phyloP scores from a whole-genome alignment of 1,139 yeast genomes.

The Geotrichum carabidarum region DNA sequence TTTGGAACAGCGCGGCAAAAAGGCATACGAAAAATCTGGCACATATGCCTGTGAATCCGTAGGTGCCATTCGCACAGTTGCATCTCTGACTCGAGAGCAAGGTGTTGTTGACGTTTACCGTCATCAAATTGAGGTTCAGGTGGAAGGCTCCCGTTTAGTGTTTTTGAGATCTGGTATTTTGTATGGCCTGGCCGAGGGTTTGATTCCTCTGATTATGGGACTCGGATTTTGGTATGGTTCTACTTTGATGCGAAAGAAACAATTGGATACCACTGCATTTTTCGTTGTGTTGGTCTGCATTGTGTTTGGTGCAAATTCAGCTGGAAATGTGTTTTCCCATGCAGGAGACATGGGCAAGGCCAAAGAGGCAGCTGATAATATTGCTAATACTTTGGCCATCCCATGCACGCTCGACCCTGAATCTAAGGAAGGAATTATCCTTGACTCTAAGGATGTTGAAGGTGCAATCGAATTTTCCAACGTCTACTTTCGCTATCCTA shows the following conservation, averaged over 20 bases:
- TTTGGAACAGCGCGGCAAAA: slow-evolving; percentile 51
- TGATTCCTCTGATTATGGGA: slow-evolving; percentile 39
- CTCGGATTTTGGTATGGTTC: slow-evolving; percentile 42
- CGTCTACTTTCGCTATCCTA: slow-evolving; percentile 78
- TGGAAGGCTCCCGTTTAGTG: slow-evolving; percentile 30
- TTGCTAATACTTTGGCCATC: slow-evolving; percentile 68
- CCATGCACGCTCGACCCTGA: slow-evolving; percentile 51
- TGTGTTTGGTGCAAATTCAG: slow-evolving; percentile 78
- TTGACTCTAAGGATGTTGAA: slow-evolving; percentile 35
- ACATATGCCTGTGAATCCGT: slow-evolving; percentile 39
- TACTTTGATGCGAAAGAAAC: slow-evolving; percentile 31
- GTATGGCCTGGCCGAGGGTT: slow-evolving; percentile 37
- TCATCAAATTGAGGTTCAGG: slow-evolving; percentile 32
- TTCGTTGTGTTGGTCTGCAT: slow-evolving; percentile 44
- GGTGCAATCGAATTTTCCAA: slow-evolving; percentile 61
- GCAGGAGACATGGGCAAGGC: slow-evolving; percentile 63
- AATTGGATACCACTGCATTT: slow-evolving; percentile 30
- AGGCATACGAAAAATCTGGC: slow-evolving; percentile 39
- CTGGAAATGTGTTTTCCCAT: slow-evolving; percentile 82
- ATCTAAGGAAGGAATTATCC: slow-evolving; percentile 49
- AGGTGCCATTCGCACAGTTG: slow-evolving; percentile 39
- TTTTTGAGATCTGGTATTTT: slow-evolving; percentile 32
- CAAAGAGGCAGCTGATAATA: slow-evolving; percentile 61
- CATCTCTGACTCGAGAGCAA: slow-evolving; percentile 38
- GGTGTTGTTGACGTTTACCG: slow-evolving; percentile 33